Conservation (phyloP, 179 eudicot genomes). For the Gypsophila paniculata region DNA sequence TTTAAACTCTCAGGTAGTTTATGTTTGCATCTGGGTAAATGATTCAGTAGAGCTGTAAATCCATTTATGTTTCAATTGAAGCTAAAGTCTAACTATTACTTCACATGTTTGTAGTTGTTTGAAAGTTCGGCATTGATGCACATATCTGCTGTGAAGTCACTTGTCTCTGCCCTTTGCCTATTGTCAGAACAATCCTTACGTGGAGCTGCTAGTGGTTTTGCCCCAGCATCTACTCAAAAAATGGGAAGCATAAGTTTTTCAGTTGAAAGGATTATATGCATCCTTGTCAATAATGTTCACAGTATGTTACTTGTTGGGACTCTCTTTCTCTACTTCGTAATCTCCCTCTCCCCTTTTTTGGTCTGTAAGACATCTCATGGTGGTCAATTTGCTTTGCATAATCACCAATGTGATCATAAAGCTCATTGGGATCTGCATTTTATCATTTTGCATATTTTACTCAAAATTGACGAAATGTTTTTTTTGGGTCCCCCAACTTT, state of each 20-base stretch:
- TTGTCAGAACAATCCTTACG: constrained; percentile 74
- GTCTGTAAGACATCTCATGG: background rate
- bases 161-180: constrained; percentile 86
- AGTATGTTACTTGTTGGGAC: constrained; percentile 37
- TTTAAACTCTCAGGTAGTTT: constrained; percentile 77
- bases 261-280: constrained; percentile 81
- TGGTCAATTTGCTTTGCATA: background rate
- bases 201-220: constrained; percentile 47
- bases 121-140: constrained; percentile 95
- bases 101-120: constrained; percentile 54
- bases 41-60: constrained; percentile 2
- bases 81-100: constrained; percentile 22
- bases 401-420: background rate
- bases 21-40: constrained; percentile 7
- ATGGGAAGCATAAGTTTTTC: constrained; percentile 89
- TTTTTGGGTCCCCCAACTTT: background rate
- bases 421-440: background rate
- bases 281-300: constrained; percentile 84
- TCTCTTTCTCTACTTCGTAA: background rate
- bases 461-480: background rate
- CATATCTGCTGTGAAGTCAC: constrained; percentile 86
- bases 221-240: constrained; percentile 67
- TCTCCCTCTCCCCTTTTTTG: background rate
- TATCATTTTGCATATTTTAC: background rate
- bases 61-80: background rate